Conservation (phyloP, 2,329 filamentous ascomycete species). For the Pestalotiopsis sp. region DNA sequence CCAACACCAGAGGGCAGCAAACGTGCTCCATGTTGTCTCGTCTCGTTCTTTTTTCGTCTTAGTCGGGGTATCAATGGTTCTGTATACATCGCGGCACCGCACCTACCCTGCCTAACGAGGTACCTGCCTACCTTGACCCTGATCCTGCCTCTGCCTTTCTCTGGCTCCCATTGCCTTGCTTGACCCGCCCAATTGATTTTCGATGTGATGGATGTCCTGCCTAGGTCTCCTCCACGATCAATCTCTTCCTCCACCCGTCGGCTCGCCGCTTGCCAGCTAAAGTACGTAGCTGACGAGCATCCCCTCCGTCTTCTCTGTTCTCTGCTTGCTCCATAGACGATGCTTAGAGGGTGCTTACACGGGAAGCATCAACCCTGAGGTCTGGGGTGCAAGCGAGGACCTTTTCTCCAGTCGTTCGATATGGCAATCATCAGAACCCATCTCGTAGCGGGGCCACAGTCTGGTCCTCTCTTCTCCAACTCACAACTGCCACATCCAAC, state of each 20-base stretch:
- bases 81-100: not conserved
- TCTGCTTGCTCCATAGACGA: not conserved
- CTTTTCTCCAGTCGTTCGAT: not conserved
- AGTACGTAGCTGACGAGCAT: not conserved
- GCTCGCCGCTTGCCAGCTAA: not conserved
- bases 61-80: not conserved
- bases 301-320: not conserved
- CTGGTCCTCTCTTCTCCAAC: not conserved
- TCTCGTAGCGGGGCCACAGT: not conserved
- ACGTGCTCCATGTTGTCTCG: not conserved
- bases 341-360: not conserved
- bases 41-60: not conserved
- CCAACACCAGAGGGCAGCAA: slow-evolving; percentile 2
- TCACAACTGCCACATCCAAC: not conserved
- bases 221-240: not conserved
- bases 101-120: not conserved
- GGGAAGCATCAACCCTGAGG: not conserved
- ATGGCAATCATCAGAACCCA: not conserved
- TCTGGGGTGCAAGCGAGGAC: not conserved
- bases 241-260: not conserved
- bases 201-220: not conserved
- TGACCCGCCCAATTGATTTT: not conserved
- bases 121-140: not conserved
- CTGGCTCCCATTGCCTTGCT: not conserved
- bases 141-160: not conserved